Conservation (phyloP, 2,329 filamentous ascomycete species). For the Emydomyces testavorans region DNA sequence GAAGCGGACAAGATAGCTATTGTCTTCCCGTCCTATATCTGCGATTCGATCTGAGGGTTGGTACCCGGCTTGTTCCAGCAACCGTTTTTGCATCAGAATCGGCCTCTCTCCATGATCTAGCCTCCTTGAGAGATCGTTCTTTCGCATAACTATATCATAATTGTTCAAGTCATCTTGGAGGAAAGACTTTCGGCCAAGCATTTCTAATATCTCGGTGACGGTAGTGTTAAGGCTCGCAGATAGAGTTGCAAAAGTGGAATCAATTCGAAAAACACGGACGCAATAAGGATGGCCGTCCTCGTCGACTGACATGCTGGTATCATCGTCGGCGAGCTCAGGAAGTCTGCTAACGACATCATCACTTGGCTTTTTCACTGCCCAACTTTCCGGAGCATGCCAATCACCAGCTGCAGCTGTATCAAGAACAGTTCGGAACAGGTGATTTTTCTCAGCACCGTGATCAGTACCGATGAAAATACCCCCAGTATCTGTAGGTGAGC, state of each 20-base stretch:
- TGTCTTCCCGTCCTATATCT: slow-evolving; percentile 90
- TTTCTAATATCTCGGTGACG: slow-evolving; percentile 75
- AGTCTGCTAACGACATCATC: slow-evolving; percentile 29
- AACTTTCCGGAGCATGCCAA: slow-evolving; percentile 94
- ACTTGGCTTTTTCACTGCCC: slow-evolving; percentile 65
- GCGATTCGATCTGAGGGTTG: slow-evolving; percentile 75
- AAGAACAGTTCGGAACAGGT: slow-evolving; percentile 23
- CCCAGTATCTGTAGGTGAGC: slow-evolving; percentile 55
- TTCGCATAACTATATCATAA: slow-evolving; percentile 90
- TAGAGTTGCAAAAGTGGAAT: slow-evolving; percentile 88
- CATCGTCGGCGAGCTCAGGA: slow-evolving; percentile 52
- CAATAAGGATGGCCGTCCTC: slow-evolving; percentile 71
- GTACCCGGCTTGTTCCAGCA: slow-evolving; percentile 87
- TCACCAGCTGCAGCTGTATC: slow-evolving; percentile 37
- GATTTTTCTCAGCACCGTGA: slow-evolving; percentile 19
- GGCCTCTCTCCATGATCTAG: slow-evolving; percentile 69
- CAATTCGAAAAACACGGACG: slow-evolving; percentile 86
- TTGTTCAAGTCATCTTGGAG: slow-evolving; percentile 82
- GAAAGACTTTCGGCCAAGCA: slow-evolving; percentile 88
- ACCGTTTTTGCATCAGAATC: slow-evolving; percentile 77
- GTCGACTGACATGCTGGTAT: slow-evolving; percentile 56
- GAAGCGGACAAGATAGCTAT: slow-evolving; percentile 92
- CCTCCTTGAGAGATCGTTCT: slow-evolving; percentile 78
- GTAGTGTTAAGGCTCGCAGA: slow-evolving; percentile 74
- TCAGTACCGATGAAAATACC: slow-evolving; percentile 26